Evolutionary conservation across 192 early-diverging fungal genomes (phyloP).

Genomic region (Mortierella alpina): DNA sequence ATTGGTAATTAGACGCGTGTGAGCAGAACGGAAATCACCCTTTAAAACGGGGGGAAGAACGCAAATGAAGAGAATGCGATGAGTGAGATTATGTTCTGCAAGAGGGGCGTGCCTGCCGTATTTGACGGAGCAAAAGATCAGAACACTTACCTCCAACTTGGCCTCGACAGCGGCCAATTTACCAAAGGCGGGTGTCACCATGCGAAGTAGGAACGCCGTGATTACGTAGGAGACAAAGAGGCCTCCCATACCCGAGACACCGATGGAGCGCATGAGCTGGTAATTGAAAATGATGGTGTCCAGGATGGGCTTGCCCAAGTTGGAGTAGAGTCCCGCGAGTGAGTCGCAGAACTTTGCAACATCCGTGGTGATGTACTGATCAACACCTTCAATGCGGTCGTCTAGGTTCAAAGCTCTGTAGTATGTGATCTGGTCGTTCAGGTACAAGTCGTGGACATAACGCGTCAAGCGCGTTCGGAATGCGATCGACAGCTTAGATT

Average conservation of each 20-base stretch:
- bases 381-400: conserved; percentile 87
- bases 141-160: conserved; percentile 70
- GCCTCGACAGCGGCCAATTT: conserved; percentile 92
- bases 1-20: conserved; percentile 94
- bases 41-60: background rate
- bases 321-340: conserved; percentile 92
- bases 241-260: conserved; percentile 82
- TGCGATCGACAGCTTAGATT: conserved; percentile 79
- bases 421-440: conserved; percentile 84
- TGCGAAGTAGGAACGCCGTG: conserved; percentile 82
- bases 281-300: conserved; percentile 95
- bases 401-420: conserved; percentile 94
- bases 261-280: conserved; percentile 89
- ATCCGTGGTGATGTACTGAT: conserved; percentile 93
- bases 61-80: background rate
- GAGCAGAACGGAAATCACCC: conserved; percentile 94
- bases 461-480: conserved; percentile 89
- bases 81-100: background rate
- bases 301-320: conserved; percentile 93
- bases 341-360: conserved; percentile 92
- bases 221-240: conserved; percentile 84
- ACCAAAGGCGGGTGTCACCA: conserved; percentile 93
- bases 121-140: background rate
- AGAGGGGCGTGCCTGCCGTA: background rate
- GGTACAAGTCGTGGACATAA: conserved; percentile 87